Percentiles rank a stretch among this genome's conserved stretches.
These are phyloP conservation scores for Taphrina communis DNA, from an alignment of 1,139 yeast species.

Conservation along the genomic window DNA sequence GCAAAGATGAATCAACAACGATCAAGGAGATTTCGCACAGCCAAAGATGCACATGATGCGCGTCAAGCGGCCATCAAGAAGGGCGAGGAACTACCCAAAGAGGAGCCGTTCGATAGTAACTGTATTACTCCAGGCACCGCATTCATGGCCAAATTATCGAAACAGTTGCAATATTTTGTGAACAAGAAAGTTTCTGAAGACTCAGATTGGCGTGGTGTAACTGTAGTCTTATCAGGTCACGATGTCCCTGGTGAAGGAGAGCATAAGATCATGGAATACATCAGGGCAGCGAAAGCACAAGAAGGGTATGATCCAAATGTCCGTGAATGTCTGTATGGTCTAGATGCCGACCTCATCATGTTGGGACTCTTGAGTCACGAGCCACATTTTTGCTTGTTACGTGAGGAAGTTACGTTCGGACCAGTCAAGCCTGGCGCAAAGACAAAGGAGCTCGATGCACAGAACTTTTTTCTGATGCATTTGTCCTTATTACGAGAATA, in stretches of 20 bases:
- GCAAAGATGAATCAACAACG: slow-evolving; percentile 99
- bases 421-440: slow-evolving; percentile 57
- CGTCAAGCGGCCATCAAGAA: slow-evolving; percentile 66
- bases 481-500: slow-evolving; percentile 88
- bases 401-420: slow-evolving; percentile 96
- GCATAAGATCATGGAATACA: slow-evolving; percentile 94
- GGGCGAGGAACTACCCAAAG: slow-evolving; percentile 67
- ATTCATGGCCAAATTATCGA: slow-evolving; percentile 88
- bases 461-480: slow-evolving; percentile 82
- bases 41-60: slow-evolving; percentile 83
- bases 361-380: slow-evolving; percentile 94
- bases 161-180: slow-evolving; percentile 84
- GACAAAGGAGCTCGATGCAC: slow-evolving; percentile 63
- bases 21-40: slow-evolving; percentile 92
- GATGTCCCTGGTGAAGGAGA: slow-evolving; percentile 99
- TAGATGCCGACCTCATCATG: slow-evolving; percentile 97
- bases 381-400: slow-evolving; percentile 89
- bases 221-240: slow-evolving; percentile 88
- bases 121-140: slow-evolving; percentile 99
- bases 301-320: slow-evolving; percentile 87
- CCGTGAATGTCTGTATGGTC: slow-evolving; percentile 91
- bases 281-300: slow-evolving; percentile 82
- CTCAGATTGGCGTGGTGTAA: slow-evolving; percentile 86
- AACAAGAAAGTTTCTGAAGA: slow-evolving; percentile 84
- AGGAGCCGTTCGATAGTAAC: slow-evolving; percentile 75